Evolutionary conservation across 805 yeast species (phyloP), one percentile per base, ranked within the genome.

Genomic region (Ogataea methanolica): DNA sequence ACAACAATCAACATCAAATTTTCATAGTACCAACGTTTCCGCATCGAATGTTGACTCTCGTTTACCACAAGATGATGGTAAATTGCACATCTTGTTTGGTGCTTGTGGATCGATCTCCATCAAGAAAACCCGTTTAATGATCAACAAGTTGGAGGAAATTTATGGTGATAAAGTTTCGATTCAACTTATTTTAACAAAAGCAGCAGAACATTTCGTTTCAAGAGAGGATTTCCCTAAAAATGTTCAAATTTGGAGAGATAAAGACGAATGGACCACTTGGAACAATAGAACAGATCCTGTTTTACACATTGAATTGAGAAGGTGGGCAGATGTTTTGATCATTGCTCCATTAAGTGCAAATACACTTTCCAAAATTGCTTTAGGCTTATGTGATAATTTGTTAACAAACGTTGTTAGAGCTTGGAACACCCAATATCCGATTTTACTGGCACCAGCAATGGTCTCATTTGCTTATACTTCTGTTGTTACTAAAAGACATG

Each of bases 341-440:
- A 76, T 79, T 29, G 79, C 81, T 46, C 83, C 83, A 2, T 65
- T 78, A 48, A 75, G 82, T 2, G 82, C 84, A 14, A 79, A 79
- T 57, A 77, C 84, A 0, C 62, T 79, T 21, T 71, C 82, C 21
- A 79, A 79, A 56, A 76, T 79, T 23, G 72, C 83, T 0, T 60
- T 79, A 36, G 84, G 84, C 1, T 63, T 79, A 36, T 79, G 83
- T 57, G 84, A 79, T 55, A 79, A 79, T 56, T 67, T 79, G 45
- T 65, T 79, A 44, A 79, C 83, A 11, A 78, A 76, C 57, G 83
- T 79, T 36, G 70, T 79, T 11, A 63, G 84, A 44, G 83, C 83
- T 4, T 79, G 84, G 84, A 79, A 79, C 58, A 76, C 82, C 0
- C 71, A 77, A 12, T 76, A 74, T 54, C 83, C 84, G 1, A 74